Percentiles rank a stretch among this genome's conserved stretches.
phyloP scores from a whole-genome alignment of 371 early-diverging fungal species.

The Mucor ambiguus region DNA sequence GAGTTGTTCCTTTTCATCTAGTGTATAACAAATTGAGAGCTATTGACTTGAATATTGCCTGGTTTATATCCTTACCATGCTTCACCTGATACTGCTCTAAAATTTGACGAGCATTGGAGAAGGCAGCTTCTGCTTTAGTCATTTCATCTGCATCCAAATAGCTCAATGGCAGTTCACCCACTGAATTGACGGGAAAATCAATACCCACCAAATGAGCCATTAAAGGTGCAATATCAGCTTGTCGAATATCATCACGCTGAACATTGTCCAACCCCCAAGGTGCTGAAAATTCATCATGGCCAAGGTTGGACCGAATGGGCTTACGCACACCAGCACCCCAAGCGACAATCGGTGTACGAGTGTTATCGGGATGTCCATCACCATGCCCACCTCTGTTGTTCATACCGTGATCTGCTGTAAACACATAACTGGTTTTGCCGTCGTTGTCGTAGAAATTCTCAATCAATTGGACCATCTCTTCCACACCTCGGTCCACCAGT shows the following conservation, averaged over 20 bases:
- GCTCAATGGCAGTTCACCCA: slow-evolving; percentile 82
- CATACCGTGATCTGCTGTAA: slow-evolving; percentile 98
- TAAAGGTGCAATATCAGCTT: slow-evolving; percentile 96
- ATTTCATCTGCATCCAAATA: slow-evolving; percentile 72
- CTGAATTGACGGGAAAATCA: slow-evolving; percentile 89
- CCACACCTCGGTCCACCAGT: slow-evolving; percentile 79
- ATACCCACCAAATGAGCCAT: slow-evolving; percentile 91
- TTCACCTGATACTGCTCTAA: slow-evolving; percentile 85
- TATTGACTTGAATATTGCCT: too few species aligned
- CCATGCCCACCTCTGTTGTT: slow-evolving; percentile 90
- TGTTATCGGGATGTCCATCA: slow-evolving; percentile 95
- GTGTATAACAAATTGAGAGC: background rate
- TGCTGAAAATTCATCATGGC: slow-evolving; percentile 70
- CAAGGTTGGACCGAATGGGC: slow-evolving; percentile 45
- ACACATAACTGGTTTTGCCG: slow-evolving; percentile 83
- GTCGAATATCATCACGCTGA: slow-evolving; percentile 81
- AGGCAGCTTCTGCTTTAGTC: slow-evolving; percentile 72
- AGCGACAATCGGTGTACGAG: slow-evolving; percentile 90
- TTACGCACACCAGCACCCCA: slow-evolving; percentile 93
- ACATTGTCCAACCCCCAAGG: slow-evolving; percentile 63
- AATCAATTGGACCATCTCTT: slow-evolving; percentile 63
- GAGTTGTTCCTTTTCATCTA: slow-evolving; percentile 69
- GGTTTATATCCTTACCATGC: slow-evolving; percentile 41
- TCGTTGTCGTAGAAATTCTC: slow-evolving; percentile 82
- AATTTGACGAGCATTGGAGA: slow-evolving; percentile 86